Evolutionary conservation across 2,329 filamentous ascomycete species (phyloP).

Genomic region (Penicillium sp.): DNA sequence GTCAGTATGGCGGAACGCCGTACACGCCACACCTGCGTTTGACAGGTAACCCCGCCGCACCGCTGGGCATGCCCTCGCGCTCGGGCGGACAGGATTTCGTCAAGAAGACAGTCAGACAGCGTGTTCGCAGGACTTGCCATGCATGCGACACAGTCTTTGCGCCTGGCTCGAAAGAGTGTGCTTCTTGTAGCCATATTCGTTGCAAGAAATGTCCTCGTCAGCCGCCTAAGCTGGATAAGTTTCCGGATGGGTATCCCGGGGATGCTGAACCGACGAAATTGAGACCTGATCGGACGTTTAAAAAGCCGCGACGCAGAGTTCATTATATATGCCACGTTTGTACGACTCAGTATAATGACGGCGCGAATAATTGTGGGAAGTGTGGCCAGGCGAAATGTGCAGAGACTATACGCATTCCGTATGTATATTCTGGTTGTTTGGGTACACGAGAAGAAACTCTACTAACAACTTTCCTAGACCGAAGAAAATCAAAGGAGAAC

Average conservation of each 20-base stretch:
- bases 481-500: constrained; percentile 40
- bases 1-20: constrained; percentile 45
- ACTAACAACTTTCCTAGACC: constrained; percentile 31
- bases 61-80: constrained; percentile 58
- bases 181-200: constrained; percentile 68
- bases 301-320: constrained; percentile 38
- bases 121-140: constrained; percentile 75
- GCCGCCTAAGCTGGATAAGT: constrained; percentile 54
- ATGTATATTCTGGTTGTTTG: constrained; percentile 21
- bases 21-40: constrained; percentile 14
- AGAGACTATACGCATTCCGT: constrained; percentile 45
- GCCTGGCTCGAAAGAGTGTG: constrained; percentile 62
- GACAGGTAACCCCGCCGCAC: constrained; percentile 30
- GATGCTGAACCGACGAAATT: constrained; percentile 41
- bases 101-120: constrained; percentile 69
- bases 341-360: constrained; percentile 31
- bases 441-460: background rate
- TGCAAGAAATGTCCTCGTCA: constrained; percentile 80
- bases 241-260: constrained; percentile 47
- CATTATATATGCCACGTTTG: constrained; percentile 46
- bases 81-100: constrained; percentile 70
- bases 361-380: constrained; percentile 34
- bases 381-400: constrained; percentile 45
- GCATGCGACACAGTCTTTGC: constrained; percentile 66
- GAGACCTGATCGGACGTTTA: constrained; percentile 36